These are phyloP conservation scores for Crithidia sp. DNA, from an alignment of 208 protist genomes.

Conservation along the genomic window DNA sequence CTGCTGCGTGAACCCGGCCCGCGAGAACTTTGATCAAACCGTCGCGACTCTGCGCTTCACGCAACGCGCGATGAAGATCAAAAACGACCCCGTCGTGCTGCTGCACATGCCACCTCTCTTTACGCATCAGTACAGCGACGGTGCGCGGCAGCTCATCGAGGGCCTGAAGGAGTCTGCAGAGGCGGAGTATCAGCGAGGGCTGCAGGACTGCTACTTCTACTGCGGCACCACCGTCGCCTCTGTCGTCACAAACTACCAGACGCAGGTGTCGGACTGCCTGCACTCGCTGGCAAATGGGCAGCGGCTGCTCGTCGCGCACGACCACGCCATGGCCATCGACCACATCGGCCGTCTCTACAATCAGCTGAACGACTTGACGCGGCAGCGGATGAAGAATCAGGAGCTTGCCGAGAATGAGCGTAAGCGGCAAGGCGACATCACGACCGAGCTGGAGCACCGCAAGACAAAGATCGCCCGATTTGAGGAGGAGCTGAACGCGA, in stretches of 20 bases:
- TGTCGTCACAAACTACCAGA: slow-evolving; percentile 54
- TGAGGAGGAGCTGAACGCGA: slow-evolving; percentile 50
- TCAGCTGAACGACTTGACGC: slow-evolving; percentile 51
- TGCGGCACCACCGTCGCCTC: slow-evolving; percentile 51
- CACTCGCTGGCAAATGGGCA: slow-evolving; percentile 75
- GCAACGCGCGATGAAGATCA: slow-evolving; percentile 89
- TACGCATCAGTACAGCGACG: slow-evolving; percentile 77
- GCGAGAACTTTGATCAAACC: slow-evolving; percentile 91
- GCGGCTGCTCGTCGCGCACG: slow-evolving; percentile 80
- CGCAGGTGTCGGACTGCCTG: slow-evolving; percentile 70
- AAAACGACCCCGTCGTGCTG: slow-evolving; percentile 88
- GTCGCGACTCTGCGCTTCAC: slow-evolving; percentile 85
- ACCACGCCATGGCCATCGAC: slow-evolving; percentile 71
- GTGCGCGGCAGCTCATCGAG: slow-evolving; percentile 51
- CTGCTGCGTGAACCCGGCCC: slow-evolving; percentile 87
- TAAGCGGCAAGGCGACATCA: slow-evolving; percentile 57
- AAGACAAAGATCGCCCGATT: slow-evolving; percentile 49
- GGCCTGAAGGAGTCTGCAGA: slow-evolving; percentile 50
- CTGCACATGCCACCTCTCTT: slow-evolving; percentile 83
- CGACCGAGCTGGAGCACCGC: slow-evolving; percentile 43
- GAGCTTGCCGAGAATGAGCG: slow-evolving; percentile 53
- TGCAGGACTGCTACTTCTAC: slow-evolving; percentile 79
- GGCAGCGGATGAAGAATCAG: slow-evolving; percentile 41
- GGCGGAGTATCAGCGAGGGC: slow-evolving; percentile 70
- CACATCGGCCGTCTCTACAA: slow-evolving; percentile 69